These are phyloP conservation scores for Fusarium palustre DNA, from an alignment of 2,329 filamentous ascomycete species.

Conservation along the genomic window DNA sequence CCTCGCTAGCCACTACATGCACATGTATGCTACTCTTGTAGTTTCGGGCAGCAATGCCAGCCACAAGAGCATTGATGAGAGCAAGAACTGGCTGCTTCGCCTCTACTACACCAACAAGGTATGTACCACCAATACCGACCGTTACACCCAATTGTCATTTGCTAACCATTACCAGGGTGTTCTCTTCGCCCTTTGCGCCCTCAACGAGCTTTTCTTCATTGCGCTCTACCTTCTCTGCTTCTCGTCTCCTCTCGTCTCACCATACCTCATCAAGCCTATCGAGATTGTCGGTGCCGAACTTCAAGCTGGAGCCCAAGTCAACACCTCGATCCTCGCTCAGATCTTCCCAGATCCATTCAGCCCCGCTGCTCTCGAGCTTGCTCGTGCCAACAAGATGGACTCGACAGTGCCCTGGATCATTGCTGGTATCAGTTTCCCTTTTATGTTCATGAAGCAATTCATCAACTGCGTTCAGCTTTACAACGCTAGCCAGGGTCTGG, in stretches of 20 bases:
- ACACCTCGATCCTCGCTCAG: conserved; percentile 75
- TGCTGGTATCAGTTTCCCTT: conserved; percentile 80
- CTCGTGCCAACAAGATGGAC: conserved; percentile 93
- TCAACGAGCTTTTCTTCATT: conserved; percentile 99
- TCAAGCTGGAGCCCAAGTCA: conserved; percentile 76
- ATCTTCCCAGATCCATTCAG: conserved; percentile 92
- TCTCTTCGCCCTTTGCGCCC: conserved; percentile 86
- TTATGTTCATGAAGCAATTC: conserved; percentile 92
- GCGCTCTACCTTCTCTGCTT: conserved; percentile 97
- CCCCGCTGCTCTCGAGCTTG: conserved; percentile 90
- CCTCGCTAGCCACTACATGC: conserved; percentile 96
- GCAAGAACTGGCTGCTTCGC: conserved; percentile 88
- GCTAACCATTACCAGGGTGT: conserved; percentile 71
- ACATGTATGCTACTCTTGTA: conserved; percentile 95
- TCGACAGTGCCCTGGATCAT: conserved; percentile 76
- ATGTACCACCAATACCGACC: conserved; percentile 29
- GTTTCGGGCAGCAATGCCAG: conserved; percentile 84
- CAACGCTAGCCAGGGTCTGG: conserved; percentile 91
- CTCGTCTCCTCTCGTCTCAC: conserved; percentile 88
- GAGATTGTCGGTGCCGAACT: conserved; percentile 66
- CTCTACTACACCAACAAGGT: conserved; percentile 98
- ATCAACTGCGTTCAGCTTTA: conserved; percentile 95
- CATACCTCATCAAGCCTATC: conserved; percentile 78
- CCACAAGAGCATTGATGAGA: conserved; percentile 95
- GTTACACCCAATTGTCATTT: background rate